Evolutionary conservation across 352 stramenopile species (phyloP).

Genomic region (Phytophthora tubulina): DNA sequence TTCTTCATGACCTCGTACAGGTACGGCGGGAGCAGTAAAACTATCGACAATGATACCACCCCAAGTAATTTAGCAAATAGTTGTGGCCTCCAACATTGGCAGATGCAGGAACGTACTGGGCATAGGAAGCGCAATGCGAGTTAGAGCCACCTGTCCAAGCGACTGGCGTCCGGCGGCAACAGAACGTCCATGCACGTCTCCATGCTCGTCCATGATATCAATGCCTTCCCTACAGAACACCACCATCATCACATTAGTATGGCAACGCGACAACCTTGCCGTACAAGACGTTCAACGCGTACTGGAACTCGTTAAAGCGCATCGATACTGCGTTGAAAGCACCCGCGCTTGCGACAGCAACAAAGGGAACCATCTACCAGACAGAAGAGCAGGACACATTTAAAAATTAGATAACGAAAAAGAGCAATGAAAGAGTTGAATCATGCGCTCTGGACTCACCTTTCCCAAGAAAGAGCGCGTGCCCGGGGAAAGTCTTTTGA

Average conservation of each 20-base stretch:
- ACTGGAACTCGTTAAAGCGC: constrained; percentile 90
- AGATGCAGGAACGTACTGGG: constrained; percentile 60
- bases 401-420: neutral
- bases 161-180: constrained; percentile 82
- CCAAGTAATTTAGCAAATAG: too few species aligned
- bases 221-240: constrained; percentile 71
- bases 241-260: constrained; percentile 6
- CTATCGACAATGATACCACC: constrained; percentile 32
- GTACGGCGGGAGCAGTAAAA: constrained; percentile 84
- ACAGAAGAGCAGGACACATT: neutral
- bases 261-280: constrained; percentile 3
- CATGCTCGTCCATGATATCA: constrained; percentile 85
- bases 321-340: constrained; percentile 91
- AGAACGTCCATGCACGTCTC: constrained; percentile 81
- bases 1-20: constrained; percentile 84
- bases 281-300: constrained; percentile 30
- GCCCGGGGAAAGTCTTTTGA: constrained; percentile 74
- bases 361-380: constrained; percentile 86
- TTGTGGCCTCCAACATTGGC: too few species aligned
- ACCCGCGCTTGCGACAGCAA: constrained; percentile 84
- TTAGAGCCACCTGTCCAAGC: constrained; percentile 83
- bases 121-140: constrained; percentile 79
- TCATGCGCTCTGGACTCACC: constrained; percentile 33
- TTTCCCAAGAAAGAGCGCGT: constrained; percentile 72
- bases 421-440: neutral